These are phyloP conservation scores for Telopea speciosissima DNA, from an alignment of 177 flowering plant species.

Conservation along the genomic window DNA sequence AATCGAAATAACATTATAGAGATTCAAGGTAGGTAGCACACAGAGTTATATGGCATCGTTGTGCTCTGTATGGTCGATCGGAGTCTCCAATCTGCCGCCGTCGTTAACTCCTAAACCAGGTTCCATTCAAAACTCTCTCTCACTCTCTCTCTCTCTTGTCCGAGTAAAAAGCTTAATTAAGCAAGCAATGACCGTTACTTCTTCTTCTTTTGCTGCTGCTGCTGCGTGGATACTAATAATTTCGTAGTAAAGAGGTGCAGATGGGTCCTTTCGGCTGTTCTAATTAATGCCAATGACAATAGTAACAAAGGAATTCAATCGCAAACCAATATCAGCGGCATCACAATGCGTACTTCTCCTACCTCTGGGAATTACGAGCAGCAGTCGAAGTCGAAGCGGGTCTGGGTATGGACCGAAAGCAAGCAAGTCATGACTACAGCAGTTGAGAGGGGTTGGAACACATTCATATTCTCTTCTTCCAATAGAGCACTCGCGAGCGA, in stretches of 20 bases:
- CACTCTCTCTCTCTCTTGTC: no score
- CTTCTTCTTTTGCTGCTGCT: no score
- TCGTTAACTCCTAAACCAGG: no score
- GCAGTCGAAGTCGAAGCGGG: conserved; percentile 33
- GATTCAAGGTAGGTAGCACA: no score
- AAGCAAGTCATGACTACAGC: conserved; percentile 82
- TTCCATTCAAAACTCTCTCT: no score
- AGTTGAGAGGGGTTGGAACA: conserved; percentile 87
- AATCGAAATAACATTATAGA: no score
- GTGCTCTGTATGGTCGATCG: no score
- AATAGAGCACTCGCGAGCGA: conserved; percentile 45
- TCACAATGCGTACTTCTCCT: conserved; percentile 6
- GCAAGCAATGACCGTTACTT: no score
- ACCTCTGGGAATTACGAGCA: conserved; percentile 12
- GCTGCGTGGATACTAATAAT: background rate
- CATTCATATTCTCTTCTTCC: conserved; percentile 52
- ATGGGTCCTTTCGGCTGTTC: background rate
- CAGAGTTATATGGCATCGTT: no score
- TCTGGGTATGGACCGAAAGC: conserved; percentile 88
- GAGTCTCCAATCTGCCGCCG: no score
- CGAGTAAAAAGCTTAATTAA: no score
- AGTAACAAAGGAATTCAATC: background rate
- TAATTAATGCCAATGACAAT: background rate
- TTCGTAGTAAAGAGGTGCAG: conserved; percentile 9
- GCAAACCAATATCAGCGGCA: conserved; percentile 1